phyloP scores from a whole-genome alignment of 805 yeast species.

The Lachancea thermotolerans region DNA sequence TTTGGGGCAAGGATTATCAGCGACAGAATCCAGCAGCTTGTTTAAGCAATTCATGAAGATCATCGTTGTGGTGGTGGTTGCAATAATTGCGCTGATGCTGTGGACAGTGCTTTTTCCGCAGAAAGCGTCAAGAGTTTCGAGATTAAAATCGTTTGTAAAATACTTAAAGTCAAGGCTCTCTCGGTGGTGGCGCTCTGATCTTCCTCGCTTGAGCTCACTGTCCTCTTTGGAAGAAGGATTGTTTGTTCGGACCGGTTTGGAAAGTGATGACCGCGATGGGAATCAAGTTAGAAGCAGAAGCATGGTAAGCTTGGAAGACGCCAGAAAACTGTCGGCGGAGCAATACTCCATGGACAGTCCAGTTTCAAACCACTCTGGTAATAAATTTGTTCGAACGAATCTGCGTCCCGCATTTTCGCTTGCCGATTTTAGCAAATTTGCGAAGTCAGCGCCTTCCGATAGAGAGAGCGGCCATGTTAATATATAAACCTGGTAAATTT shows the following conservation, averaged over 20 bases:
- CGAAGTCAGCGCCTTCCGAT: constrained; percentile 5
- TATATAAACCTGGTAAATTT: not conserved
- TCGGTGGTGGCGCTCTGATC: constrained; percentile 7
- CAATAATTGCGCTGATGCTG: constrained; percentile 1
- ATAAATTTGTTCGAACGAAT: not conserved
- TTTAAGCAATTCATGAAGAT: not conserved
- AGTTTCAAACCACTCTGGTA: not conserved
- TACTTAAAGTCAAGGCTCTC: constrained; percentile 6
- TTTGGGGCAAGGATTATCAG: not conserved
- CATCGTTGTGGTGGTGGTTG: constrained; percentile 5
- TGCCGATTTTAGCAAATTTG: constrained; percentile 28
- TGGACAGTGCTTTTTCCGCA: not conserved
- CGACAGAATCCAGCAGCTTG: not conserved
- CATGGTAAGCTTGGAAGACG: constrained; percentile 19
- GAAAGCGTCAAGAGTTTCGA: not conserved
- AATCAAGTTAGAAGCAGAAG: constrained; percentile 26
- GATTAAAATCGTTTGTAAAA: not conserved
- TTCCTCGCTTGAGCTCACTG: constrained; percentile 9
- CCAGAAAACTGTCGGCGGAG: constrained; percentile 6
- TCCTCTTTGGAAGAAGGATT: constrained; percentile 15
- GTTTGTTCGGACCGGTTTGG: constrained; percentile 1
- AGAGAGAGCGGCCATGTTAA: not conserved
- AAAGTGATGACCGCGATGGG: constrained; percentile 11
- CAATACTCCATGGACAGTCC: constrained; percentile 8
- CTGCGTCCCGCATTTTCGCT: constrained; percentile 21